Base-by-base conservation (phyloP, 2,329 filamentous ascomycete genomes). In the Verticillium tricorpus region DNA sequence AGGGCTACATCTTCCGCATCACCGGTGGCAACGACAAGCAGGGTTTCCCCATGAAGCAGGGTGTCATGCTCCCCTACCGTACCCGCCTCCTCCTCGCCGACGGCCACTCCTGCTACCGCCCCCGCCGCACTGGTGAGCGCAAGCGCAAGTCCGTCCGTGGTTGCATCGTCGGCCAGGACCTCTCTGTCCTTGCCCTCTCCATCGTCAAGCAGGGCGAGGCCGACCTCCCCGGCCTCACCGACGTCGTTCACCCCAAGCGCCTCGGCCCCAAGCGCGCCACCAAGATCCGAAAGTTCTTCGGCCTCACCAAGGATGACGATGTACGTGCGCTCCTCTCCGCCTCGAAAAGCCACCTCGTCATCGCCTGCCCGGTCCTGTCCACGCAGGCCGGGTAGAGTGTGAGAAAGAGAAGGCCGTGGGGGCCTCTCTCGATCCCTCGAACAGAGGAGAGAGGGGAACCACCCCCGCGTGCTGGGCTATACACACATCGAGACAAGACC, bases 31-130 rank as follows among this genome's bases (percentile, higher is more conserved):
- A 99, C 91, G 95, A 99, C 91, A 99, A 99, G 92, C 96, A 99
- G 88, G 95, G 95, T 86, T 99, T 99, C 89, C 95, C 95, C 74
- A 99, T 99, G 95, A 99, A 99, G 93, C 96, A 99, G 90, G 95
- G 95, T 87, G 91, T 96, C 80, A 94, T 99, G 88, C 91, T 96
- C 82, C 93, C 95, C 75, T 95, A 92, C 80, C 95, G 95, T 95
- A 95, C 97, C 84, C 90, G 92, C 73, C 93, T 99, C 72, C 91
- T 99, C 76, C 92, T 99, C 78, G 79, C 90, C 78, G 93, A 96
- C 62, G 95, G 95, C 80, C 95, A 98, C 91, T 95, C 92, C 74
- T 99, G 95, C 92, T 99, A 98, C 90, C 94, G 95, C 78, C 89
- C 94, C 79, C 94, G 95, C 83, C 93, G 95, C 80, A 91, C 90